Percentiles rank a stretch among this genome's conserved stretches.
phyloP scores from a whole-genome alignment of 345 rosid species.

The Citropsis articulata region DNA sequence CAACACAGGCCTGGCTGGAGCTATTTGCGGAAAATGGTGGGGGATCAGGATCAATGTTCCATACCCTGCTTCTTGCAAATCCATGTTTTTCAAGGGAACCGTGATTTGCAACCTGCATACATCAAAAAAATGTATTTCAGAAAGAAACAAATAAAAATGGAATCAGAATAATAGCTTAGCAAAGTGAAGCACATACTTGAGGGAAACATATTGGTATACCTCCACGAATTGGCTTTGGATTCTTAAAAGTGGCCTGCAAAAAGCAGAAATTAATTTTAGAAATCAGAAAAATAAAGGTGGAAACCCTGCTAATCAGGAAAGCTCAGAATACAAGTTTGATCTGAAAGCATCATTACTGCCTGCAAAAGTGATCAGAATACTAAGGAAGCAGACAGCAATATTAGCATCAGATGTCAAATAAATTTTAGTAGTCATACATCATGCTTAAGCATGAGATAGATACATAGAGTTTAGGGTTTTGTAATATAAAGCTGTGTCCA shows the following conservation, averaged over 20 bases:
- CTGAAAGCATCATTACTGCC: neutral
- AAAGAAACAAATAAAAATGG: conserved; percentile 12
- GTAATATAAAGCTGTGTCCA: neutral
- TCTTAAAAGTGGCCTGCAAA: conserved; percentile 57
- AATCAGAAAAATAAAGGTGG: neutral
- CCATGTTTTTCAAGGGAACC: conserved; percentile 81
- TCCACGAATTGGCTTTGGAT: conserved; percentile 82
- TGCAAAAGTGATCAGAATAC: neutral
- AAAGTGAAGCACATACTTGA: conserved; percentile 53
- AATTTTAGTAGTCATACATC: neutral
- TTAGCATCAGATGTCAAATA: neutral
- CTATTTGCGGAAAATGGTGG: conserved; percentile 48
- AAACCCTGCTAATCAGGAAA: neutral
- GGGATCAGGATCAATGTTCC: conserved; percentile 73
- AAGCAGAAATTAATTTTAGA: conserved; percentile 8
- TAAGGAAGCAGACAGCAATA: neutral
- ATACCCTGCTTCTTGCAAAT: conserved; percentile 71
- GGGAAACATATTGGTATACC: conserved; percentile 93
- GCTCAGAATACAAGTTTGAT: neutral
- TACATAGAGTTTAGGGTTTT: neutral
- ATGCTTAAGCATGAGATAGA: neutral
- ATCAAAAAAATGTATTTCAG: conserved; percentile 2
- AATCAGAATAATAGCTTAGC: neutral
- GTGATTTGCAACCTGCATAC: conserved; percentile 57
- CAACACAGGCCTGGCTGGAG: conserved; percentile 52